Base-by-base conservation (phyloP, 352 stramenopile genomes). In the Bremia lactucae region DNA sequence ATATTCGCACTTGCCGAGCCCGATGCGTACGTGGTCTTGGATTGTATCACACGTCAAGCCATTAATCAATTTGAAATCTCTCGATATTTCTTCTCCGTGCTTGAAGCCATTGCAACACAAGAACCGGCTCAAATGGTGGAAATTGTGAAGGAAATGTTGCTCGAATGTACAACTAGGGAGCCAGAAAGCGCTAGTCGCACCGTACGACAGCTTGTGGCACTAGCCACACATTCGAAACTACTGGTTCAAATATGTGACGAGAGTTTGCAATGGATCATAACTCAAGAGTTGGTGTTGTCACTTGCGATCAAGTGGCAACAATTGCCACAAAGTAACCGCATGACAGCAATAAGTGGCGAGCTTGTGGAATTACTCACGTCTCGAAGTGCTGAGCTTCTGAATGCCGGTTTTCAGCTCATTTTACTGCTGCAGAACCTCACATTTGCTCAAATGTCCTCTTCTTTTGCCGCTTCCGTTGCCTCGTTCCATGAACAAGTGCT, bases 221-320 rank as follows among this genome's bases (percentile, higher is more conserved):
- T 87, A 10, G 64, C 55, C 4, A 58, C 45, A 21, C 28, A 59
- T 8, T 83, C 62, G 3, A 36, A 52, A 4, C 28, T 53, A 7
- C 42, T 83, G 6, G 48, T 83, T 4, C 41, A 40, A 6, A 50
- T 61, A 0, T 69, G 72, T 28, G 73, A 83, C 34, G 67, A 79
- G 18, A 83, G 55, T 19, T 59, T 87, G 6, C 69, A 87, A 46
- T 84, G 65, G 52, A 56, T 87, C 6, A 36, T 87, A 10, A 82
- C 74, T 11, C 42, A 63, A 4, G 62, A 84, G 10, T 23, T 81
- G 15, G 56, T 83, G 10, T 25, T 21, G 1, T 36, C 37, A 9
- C 37, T 87, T 14, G 45, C 42, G 3, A 24, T 20, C 1, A 68
- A 75, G 21, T 38, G 71, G 13, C 31, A 22, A 2, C 20, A 54